phyloP scores from a whole-genome alignment of 2,329 filamentous ascomycete genomes.

The Talaromyces piceae region DNA sequence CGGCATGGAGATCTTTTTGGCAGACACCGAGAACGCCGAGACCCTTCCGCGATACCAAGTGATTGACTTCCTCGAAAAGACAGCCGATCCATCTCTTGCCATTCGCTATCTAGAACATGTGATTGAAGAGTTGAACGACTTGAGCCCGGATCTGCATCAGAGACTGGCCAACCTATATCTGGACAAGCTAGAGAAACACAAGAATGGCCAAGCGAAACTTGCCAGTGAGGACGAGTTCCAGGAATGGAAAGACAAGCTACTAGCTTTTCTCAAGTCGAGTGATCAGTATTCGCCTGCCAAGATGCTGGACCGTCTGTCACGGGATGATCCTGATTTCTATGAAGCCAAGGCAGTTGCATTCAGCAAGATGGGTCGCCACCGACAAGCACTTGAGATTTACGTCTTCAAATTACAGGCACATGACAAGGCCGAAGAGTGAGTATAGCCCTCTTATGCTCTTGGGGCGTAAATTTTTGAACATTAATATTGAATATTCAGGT shows the following conservation, averaged over 20 bases:
- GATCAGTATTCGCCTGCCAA: slow-evolving; percentile 71
- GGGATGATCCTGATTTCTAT: slow-evolving; percentile 76
- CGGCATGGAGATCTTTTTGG: slow-evolving; percentile 88
- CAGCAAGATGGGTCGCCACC: slow-evolving; percentile 91
- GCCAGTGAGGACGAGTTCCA: not conserved
- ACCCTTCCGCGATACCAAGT: slow-evolving; percentile 72
- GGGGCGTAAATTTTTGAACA: too few relatives aligned
- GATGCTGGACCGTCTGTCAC: slow-evolving; percentile 69
- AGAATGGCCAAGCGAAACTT: slow-evolving; percentile 25
- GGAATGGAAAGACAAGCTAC: slow-evolving; percentile 55
- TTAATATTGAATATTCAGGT: slow-evolving; percentile 44
- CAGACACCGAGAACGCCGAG: slow-evolving; percentile 92
- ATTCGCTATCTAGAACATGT: slow-evolving; percentile 84
- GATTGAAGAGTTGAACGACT: slow-evolving; percentile 76
- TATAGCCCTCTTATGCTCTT: slow-evolving; percentile 20
- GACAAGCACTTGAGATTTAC: slow-evolving; percentile 93
- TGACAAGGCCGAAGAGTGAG: slow-evolving; percentile 83
- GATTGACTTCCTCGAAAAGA: slow-evolving; percentile 61
- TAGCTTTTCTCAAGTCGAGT: slow-evolving; percentile 68
- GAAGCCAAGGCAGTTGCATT: slow-evolving; percentile 86
- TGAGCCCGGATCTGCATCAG: slow-evolving; percentile 81
- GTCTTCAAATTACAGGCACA: slow-evolving; percentile 90
- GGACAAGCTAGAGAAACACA: slow-evolving; percentile 40
- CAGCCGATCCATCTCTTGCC: slow-evolving; percentile 61
- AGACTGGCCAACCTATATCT: slow-evolving; percentile 68